Base-by-base conservation (phyloP, 1,139 yeast species). In the Meyerozyma athensensis region DNA sequence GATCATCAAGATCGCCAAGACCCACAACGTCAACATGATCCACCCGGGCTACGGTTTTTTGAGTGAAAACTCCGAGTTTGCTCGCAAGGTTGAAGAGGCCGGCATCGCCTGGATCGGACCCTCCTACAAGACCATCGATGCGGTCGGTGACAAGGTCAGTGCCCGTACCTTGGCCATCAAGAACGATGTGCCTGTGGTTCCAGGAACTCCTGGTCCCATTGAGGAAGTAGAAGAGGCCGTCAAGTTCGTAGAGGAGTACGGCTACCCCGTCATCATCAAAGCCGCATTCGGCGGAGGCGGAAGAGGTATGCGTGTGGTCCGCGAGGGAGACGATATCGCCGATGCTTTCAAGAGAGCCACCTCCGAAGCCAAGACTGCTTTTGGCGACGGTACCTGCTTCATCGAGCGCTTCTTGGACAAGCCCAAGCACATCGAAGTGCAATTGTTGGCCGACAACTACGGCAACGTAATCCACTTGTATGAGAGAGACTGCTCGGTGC, bases 211-310 rank as follows among this genome's bases (percentile, higher is more conserved):
- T 8, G 98, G 97, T 26, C 97, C 99, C 46, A 89, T 94, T 59
- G 92, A 82, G 41, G 56, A 74, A 18, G 83, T 82, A 22, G 81
- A 74, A 36, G 89, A 92, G 52, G 98, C 97, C 14, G 56, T 66
- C 46, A 79, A 61, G 9, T 92, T 92, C 58, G 97, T 89, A 24
- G 77, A 69, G 31, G 55, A 86, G 63, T 75, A 90, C 61, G 98
- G 99, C 19, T 90, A 61, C 66, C 99, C 99, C 7, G 97, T 92
- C 36, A 92, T 92, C 62, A 90, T 92, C 65, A 92, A 92, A 68
- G 98, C 99, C 33, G 98, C 98, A 33, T 92, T 86, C 59, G 98
- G 99, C 63, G 98, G 98, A 68, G 98, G 98, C 74, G 98, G 99
- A 58, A 82, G 98, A 68, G 98, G 98, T 74, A 92, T 92, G 98